Base-by-base conservation (phyloP, 176 grass and related monocot genomes). In the Zoysia japonica region DNA sequence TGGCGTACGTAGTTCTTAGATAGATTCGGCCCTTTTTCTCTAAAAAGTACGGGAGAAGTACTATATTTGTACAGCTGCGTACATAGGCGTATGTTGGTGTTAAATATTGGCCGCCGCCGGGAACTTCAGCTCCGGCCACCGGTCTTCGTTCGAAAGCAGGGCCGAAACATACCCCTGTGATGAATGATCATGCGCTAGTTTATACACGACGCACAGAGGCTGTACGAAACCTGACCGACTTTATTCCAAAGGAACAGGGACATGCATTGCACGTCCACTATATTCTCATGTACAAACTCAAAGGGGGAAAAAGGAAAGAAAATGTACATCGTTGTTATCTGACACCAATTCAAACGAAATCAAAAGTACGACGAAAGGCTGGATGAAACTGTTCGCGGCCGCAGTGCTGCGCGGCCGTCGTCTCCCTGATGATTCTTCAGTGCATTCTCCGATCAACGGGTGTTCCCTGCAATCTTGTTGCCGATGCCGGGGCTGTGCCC, bases 401-500 rank as follows among this genome's bases (percentile, higher is more conserved):
- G 13, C 2, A 9, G 5, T 17, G 3, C 2, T 2, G 28, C 28
- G 28, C 28, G 28, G 28, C 28, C 28, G 28, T 28, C 28, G 28
- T 28, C 28, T 28, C 28, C 28, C 28, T 28, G 28, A 28, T 67
- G 40, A 9, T 9, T 11, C 9, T 14, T 47, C 47, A 17, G 15
- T 55, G 14, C 14, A 5, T 55, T 66, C 72, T 28, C 28, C 28
- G 28, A 43, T 83, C 65, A 76, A 36, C 77, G 71, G 59, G 70
- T 57, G 87, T 90, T 84, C 41, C 80, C 65, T 8, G 51, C 74
- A 2, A 61, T 78, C 61, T 80, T 90, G 77, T 99, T 91, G 11
- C 96, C 92, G 12, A 93, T 84, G 0, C 92, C 92, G 0, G 96
- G 92, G 60, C 92, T 96, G 59, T 91, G 88, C 0, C 96, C 96